Evolutionary conservation across 1,284 basidiomycete genomes (phyloP).

Genomic region (Thelephora terrestris): DNA sequence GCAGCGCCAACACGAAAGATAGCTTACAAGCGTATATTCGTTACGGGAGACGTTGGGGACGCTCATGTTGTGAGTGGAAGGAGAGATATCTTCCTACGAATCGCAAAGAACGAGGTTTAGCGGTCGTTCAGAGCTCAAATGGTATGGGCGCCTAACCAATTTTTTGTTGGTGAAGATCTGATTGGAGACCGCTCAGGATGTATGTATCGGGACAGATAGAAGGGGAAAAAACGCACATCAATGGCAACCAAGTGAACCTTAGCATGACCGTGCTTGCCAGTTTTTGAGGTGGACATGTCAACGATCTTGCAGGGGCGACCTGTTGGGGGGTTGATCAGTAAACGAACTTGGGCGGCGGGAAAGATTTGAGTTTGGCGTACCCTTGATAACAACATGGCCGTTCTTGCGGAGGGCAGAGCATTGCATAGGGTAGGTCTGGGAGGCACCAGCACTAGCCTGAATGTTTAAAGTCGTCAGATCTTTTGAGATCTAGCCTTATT

Average conservation of each 20-base stretch:
- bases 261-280: slow-evolving; percentile 98
- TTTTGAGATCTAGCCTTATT: slow-evolving; percentile 7
- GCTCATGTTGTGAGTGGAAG: slow-evolving; percentile 99
- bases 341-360: not conserved
- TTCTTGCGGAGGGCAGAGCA: slow-evolving; percentile 94
- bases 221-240: slow-evolving; percentile 58
- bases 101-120: slow-evolving; percentile 8
- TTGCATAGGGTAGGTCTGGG: slow-evolving; percentile 88
- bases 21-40: slow-evolving; percentile 84
- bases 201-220: slow-evolving; percentile 6
- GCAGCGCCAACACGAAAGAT: not conserved
- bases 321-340: slow-evolving; percentile 18
- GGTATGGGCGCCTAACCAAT: slow-evolving; percentile 37
- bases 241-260: slow-evolving; percentile 97
- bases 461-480: slow-evolving; percentile 8
- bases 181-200: slow-evolving; percentile 2
- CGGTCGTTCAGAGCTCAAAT: slow-evolving; percentile 5
- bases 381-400: slow-evolving; percentile 98
- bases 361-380: slow-evolving; percentile 23
- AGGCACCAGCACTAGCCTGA: slow-evolving; percentile 73
- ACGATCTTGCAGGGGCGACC: slow-evolving; percentile 98
- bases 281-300: slow-evolving; percentile 99
- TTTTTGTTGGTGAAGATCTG: slow-evolving; percentile 97
- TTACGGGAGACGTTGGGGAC: slow-evolving; percentile 89
- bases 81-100: slow-evolving; percentile 90